phyloP scores from a whole-genome alignment of 2,329 filamentous ascomycete genomes.

The Pyricularia grisea region DNA sequence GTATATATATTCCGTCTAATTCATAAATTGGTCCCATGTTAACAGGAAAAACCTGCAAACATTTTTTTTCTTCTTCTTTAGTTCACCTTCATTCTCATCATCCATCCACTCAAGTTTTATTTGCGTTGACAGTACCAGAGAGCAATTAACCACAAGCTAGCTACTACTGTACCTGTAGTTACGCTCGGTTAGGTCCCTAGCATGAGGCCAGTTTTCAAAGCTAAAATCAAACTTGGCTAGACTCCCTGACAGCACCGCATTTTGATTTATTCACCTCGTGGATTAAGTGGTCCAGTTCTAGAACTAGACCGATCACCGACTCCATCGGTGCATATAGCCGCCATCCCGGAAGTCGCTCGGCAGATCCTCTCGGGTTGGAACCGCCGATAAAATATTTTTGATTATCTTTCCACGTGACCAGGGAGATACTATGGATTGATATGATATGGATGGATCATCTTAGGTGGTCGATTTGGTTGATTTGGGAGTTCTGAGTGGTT shows the following conservation, averaged over 20 bases:
- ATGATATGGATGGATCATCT: not conserved
- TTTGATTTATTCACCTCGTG: not conserved
- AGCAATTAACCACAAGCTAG: no score
- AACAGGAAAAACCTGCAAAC: not conserved
- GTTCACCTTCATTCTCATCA: no score
- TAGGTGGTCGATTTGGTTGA: no score
- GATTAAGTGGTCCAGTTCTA: not conserved
- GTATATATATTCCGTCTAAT: no score
- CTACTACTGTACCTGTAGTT: no score
- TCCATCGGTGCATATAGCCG: not conserved
- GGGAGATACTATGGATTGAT: not conserved
- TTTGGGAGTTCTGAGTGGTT: no score
- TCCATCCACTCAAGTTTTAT: no score
- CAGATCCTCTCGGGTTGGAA: not conserved
- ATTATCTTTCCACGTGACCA: not conserved
- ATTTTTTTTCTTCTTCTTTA: no score
- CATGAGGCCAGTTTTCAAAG: no score
- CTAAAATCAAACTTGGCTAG: not conserved
- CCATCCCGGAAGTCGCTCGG: not conserved
- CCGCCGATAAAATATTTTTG: not conserved
- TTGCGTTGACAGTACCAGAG: no score
- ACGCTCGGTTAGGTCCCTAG: no score
- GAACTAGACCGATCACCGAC: not conserved
- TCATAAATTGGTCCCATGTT: not conserved
- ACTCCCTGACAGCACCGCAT: not conserved